phyloP scores from a whole-genome alignment of 306 rosid species.

The Oxytropis ochrocephala region DNA sequence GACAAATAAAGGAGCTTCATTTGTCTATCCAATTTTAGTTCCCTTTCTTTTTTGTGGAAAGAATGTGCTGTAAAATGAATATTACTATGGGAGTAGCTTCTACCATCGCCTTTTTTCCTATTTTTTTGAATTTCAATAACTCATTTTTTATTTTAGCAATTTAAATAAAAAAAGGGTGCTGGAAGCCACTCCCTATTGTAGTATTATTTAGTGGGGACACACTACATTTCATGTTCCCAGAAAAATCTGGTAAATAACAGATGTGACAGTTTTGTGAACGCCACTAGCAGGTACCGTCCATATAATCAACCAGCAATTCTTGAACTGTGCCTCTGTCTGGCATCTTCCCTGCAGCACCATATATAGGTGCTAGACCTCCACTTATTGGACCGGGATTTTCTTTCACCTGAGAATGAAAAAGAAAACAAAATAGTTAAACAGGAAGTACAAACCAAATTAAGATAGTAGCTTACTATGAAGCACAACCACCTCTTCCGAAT shows the following conservation, averaged over 20 bases:
- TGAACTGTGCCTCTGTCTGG: constrained; percentile 85
- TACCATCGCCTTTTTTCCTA: too few relatives aligned
- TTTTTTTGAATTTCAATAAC: too few relatives aligned
- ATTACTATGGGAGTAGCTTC: not conserved
- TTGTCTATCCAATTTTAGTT: too few relatives aligned
- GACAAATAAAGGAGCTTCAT: too few relatives aligned
- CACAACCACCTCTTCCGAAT: too few relatives aligned
- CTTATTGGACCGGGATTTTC: constrained; percentile 83
- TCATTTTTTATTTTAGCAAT: too few relatives aligned
- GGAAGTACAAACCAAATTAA: not conserved
- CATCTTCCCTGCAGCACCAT: constrained; percentile 97
- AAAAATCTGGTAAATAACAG: constrained; percentile 16
- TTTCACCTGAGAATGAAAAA: constrained; percentile 53
- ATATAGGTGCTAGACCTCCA: constrained; percentile 92
- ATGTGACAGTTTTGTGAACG: not conserved
- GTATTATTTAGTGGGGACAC: not conserved
- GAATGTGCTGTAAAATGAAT: not conserved
- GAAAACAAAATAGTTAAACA: not conserved
- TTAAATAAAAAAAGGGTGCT: too few relatives aligned
- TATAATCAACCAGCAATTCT: constrained; percentile 77
- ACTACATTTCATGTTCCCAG: constrained; percentile 8
- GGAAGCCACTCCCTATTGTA: too few relatives aligned
- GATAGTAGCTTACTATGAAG: constrained; percentile 13
- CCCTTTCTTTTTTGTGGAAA: not conserved
- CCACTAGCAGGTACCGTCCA: constrained; percentile 81